These are phyloP conservation scores for Aspergillus affinis DNA, from an alignment of 495 filamentous ascomycete genomes.

Conservation along the genomic window DNA sequence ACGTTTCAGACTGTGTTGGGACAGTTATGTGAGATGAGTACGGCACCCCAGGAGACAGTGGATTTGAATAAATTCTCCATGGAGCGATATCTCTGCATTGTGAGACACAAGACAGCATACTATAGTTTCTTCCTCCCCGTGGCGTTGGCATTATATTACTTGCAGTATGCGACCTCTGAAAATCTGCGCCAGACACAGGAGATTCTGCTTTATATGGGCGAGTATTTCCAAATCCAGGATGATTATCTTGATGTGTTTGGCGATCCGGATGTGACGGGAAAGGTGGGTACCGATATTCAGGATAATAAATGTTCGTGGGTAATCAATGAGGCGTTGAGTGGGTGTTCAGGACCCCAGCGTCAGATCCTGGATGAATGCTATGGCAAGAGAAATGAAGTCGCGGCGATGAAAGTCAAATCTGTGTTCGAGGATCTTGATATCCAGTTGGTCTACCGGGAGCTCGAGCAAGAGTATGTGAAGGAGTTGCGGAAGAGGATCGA, in stretches of 20 bases:
- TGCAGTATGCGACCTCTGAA: slow-evolving; percentile 66
- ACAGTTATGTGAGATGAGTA: slow-evolving; percentile 79
- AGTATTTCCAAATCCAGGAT: slow-evolving; percentile 92
- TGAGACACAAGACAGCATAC: slow-evolving; percentile 92
- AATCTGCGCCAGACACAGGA: slow-evolving; percentile 74
- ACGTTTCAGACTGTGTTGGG: slow-evolving; percentile 83
- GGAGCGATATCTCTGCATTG: slow-evolving; percentile 84
- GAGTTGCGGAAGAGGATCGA: slow-evolving; percentile 65
- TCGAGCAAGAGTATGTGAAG: slow-evolving; percentile 70
- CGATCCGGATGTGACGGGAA: slow-evolving; percentile 82
- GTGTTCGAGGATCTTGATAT: slow-evolving; percentile 1
- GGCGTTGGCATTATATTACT: slow-evolving; percentile 71
- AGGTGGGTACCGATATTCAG: slow-evolving; percentile 90
- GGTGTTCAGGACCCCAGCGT: slow-evolving; percentile 68
- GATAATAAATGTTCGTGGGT: slow-evolving; percentile 96
- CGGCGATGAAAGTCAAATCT: slow-evolving; percentile 47
- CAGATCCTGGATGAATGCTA: slow-evolving; percentile 71
- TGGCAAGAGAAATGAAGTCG: slow-evolving; percentile 69
- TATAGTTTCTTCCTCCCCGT: slow-evolving; percentile 93
- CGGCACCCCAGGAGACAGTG: slow-evolving; percentile 62
- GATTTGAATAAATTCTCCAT: slow-evolving; percentile 77
- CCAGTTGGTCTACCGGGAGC: slow-evolving; percentile 26
- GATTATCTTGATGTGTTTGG: slow-evolving; percentile 93
- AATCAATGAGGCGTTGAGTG: slow-evolving; percentile 74
- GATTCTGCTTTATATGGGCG: slow-evolving; percentile 82